These are phyloP conservation scores for Phaeoacremonium minimum DNA, from an alignment of 2,329 filamentous ascomycete genomes.

Conservation along the genomic window DNA sequence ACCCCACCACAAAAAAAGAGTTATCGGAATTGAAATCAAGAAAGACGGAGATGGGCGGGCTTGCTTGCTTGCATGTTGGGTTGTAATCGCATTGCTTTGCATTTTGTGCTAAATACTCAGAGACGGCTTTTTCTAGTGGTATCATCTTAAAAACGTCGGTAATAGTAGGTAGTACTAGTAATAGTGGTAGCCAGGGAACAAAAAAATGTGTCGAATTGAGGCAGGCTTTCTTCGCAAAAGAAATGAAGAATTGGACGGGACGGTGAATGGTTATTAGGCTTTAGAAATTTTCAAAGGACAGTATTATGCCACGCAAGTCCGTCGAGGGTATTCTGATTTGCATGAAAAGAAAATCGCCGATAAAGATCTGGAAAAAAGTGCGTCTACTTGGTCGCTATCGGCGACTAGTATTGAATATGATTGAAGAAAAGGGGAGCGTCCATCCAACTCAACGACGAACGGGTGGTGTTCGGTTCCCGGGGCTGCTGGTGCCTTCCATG, in stretches of 20 bases:
- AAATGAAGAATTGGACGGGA: conserved; percentile 3
- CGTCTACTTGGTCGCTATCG: conserved; percentile 17
- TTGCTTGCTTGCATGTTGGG: background rate
- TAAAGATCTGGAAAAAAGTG: conserved; percentile 7
- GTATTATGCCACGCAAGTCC: background rate
- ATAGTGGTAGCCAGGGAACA: conserved; percentile 6
- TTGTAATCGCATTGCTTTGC: conserved; percentile 5
- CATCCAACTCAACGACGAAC: conserved; percentile 24
- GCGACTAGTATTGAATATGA: conserved; percentile 6
- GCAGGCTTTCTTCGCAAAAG: conserved; percentile 6
- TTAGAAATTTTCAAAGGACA: background rate
- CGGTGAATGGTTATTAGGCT: conserved; percentile 1
- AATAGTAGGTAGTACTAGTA: conserved; percentile 3
- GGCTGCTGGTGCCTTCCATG: conserved; percentile 55
- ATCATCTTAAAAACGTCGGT: conserved; percentile 16
- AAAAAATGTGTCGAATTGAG: no score
- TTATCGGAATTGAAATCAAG: no score
- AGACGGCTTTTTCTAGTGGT: conserved; percentile 20
- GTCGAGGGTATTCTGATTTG: background rate
- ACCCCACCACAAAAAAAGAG: no score
- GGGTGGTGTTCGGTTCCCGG: conserved; percentile 28
- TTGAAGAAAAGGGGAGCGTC: no score
- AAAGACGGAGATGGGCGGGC: no score
- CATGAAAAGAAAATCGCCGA: background rate
- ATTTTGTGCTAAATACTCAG: background rate